A percentile compares a stretch with the other conserved stretches of the same genome.
These are phyloP conservation scores for Areca catechu DNA, from an alignment of 176 grass and related monocot genomes.

Conservation along the genomic window DNA sequence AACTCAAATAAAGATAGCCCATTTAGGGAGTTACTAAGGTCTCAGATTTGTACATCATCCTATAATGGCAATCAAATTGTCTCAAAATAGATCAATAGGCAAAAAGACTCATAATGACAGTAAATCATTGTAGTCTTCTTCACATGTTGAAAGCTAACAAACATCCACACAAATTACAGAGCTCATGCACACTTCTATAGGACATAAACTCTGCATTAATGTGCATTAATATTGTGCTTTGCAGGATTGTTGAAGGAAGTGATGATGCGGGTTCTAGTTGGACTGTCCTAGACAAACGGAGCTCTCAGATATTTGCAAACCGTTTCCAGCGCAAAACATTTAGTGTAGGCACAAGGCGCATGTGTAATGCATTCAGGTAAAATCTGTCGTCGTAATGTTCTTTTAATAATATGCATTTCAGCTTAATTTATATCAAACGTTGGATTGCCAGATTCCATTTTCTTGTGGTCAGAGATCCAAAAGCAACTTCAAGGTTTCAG, in stretches of 20 bases:
- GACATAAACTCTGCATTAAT: neutral
- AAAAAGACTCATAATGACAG: no score
- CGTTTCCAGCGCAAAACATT: conserved; percentile 73
- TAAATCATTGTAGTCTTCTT: no score
- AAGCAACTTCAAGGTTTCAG: conserved; percentile 82
- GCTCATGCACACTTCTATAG: no score
- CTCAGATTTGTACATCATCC: no score
- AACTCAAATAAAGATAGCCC: no score
- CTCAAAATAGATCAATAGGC: no score
- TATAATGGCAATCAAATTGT: no score
- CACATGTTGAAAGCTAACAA: no score
- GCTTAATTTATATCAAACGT: conserved; percentile 13
- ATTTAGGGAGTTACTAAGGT: no score
- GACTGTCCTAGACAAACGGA: conserved; percentile 49
- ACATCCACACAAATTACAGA: no score
- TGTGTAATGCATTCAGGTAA: conserved; percentile 61
- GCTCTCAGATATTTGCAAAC: conserved; percentile 45
- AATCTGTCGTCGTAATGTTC: conserved; percentile 1
- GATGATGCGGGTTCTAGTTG: conserved; percentile 56
- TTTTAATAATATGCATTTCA: neutral
- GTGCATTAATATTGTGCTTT: neutral
- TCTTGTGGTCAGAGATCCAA: conserved; percentile 47
- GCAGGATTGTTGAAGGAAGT: conserved; percentile 82
- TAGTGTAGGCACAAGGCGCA: conserved; percentile 29
- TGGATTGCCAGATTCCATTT: conserved; percentile 55